These are phyloP conservation scores for Hyphodiscus hymeniophilus DNA, from an alignment of 495 filamentous ascomycete species.

Conservation along the genomic window DNA sequence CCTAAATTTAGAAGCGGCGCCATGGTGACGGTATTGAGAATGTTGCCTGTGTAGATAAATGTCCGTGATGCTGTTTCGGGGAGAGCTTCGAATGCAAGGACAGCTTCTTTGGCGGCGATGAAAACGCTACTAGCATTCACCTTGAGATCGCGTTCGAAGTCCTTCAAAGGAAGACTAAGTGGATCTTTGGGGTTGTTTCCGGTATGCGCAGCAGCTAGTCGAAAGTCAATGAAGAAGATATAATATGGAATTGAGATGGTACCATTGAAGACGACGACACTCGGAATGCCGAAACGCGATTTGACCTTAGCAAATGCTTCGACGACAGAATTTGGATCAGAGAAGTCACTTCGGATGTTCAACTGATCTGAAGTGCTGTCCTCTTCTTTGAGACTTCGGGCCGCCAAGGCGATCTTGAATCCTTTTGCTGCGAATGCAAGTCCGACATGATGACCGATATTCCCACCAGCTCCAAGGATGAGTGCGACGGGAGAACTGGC, in stretches of 20 bases:
- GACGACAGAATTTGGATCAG: constrained; percentile 29
- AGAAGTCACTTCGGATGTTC: constrained; percentile 32
- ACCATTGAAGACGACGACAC: constrained; percentile 46
- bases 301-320: constrained; percentile 33
- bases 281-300: constrained; percentile 29
- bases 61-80: constrained; percentile 28
- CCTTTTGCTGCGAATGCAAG: constrained; percentile 34
- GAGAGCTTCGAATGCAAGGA: constrained; percentile 29
- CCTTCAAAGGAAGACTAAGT: constrained; percentile 25
- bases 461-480: constrained; percentile 31
- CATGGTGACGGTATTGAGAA: constrained; percentile 28
- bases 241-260: constrained; percentile 3
- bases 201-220: constrained; percentile 7
- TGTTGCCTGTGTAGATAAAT: constrained; percentile 45
- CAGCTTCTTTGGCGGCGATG: constrained; percentile 37
- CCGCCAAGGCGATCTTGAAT: constrained; percentile 35
- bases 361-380: constrained; percentile 29
- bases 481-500: constrained; percentile 29
- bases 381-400: constrained; percentile 28
- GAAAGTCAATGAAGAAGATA: not conserved
- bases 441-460: constrained; percentile 10
- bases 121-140: constrained; percentile 39
- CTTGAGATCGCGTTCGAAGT: constrained; percentile 31
- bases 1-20: constrained; percentile 29
- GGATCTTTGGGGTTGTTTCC: constrained; percentile 20